A percentile compares a stretch with the other conserved stretches of the same genome.
Evolutionary conservation across 768 basidiomycete genomes (phyloP).

Genomic region (Thelephora ganbajun): DNA sequence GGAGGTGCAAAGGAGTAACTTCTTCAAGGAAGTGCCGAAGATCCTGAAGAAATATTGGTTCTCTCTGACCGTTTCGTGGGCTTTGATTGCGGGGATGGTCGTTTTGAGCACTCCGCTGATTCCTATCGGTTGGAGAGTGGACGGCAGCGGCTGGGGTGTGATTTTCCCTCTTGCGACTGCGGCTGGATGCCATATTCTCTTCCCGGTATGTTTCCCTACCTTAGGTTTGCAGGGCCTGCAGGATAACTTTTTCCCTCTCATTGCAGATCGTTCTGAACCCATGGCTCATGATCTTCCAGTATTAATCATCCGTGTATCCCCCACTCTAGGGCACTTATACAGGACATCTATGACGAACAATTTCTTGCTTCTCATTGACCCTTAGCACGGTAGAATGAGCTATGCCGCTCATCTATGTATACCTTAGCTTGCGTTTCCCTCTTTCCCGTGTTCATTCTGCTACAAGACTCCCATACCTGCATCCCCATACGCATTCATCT

Average conservation of each 20-base stretch:
- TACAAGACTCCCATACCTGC: no score
- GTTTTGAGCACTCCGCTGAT: slow-evolving; percentile 39
- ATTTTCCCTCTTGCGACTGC: slow-evolving; percentile 62
- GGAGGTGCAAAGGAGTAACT: slow-evolving; percentile 80
- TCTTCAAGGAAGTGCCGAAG: slow-evolving; percentile 81
- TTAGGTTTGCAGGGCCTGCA: background rate
- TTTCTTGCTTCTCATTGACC: background rate
- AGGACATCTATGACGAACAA: background rate
- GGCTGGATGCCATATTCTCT: slow-evolving; percentile 52
- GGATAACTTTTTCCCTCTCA: slow-evolving; percentile 3
- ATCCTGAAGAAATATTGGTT: slow-evolving; percentile 74
- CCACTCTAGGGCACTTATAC: background rate
- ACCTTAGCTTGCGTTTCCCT: no score
- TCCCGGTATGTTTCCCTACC: slow-evolving; percentile 43
- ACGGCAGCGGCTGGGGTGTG: slow-evolving; percentile 52
- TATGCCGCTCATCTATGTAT: no score
- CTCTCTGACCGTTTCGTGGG: slow-evolving; percentile 39
- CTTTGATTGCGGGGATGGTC: slow-evolving; percentile 41
- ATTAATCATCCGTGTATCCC: slow-evolving; percentile 14
- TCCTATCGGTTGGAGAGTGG: slow-evolving; percentile 52
- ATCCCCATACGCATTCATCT: no score
- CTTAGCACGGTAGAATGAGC: no score
- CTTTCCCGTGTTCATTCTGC: no score
- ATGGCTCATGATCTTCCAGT: slow-evolving; percentile 78
- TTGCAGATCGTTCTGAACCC: slow-evolving; percentile 71